phyloP scores from a whole-genome alignment of 768 basidiomycete species.

The Leccinum uliginosum region DNA sequence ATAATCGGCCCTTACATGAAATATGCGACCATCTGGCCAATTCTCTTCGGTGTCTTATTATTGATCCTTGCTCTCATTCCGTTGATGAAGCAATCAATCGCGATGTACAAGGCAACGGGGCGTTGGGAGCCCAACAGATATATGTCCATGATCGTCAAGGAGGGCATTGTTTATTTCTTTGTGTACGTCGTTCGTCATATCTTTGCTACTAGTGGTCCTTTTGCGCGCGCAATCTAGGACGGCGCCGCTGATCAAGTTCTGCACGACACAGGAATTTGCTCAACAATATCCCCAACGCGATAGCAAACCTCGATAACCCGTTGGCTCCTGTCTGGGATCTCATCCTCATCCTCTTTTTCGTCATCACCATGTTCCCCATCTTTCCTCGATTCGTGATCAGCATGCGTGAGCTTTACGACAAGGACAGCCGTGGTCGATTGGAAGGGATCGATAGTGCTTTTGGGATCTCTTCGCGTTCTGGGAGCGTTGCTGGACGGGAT shows the following conservation, averaged over 20 bases:
- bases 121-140: neutral
- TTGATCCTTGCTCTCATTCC: neutral
- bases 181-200: neutral
- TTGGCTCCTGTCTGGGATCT: neutral
- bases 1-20: neutral
- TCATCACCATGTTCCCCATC: neutral
- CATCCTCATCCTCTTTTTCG: rapidly evolving
- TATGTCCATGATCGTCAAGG: neutral
- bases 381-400: neutral
- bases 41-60: neutral
- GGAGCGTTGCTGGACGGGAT: neutral
- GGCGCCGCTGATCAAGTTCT: neutral
- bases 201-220: neutral
- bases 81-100: neutral
- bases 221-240: no score
- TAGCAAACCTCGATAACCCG: neutral
- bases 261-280: neutral
- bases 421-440: neutral
- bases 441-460: neutral
- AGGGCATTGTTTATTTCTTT: neutral
- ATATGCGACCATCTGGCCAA: neutral
- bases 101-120: neutral
- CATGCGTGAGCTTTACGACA: neutral
- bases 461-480: neutral
- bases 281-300: neutral